Conservation (phyloP, 805 yeast genomes). For the Saturnispora serradocipensis region DNA sequence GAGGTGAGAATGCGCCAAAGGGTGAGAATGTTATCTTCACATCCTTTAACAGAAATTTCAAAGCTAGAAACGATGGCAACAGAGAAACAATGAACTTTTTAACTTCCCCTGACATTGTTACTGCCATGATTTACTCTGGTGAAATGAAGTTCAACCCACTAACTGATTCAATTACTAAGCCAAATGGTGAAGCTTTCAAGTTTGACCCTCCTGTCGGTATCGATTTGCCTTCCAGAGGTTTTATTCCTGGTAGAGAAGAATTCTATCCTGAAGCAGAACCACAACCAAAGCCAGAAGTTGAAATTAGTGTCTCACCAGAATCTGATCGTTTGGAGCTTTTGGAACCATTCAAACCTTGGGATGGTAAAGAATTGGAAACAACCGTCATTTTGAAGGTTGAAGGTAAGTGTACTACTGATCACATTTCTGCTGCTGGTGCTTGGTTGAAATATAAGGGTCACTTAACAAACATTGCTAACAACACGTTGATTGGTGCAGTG, state of each 20-base stretch:
- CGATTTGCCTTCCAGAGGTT: slow-evolving; percentile 84
- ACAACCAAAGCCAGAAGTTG: slow-evolving; percentile 42
- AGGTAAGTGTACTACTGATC: slow-evolving; percentile 98
- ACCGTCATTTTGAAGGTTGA: slow-evolving; percentile 81
- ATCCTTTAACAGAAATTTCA: slow-evolving; percentile 96
- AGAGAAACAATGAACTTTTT: slow-evolving; percentile 95
- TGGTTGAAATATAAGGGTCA: slow-evolving; percentile 99
- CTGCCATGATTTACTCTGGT: slow-evolving; percentile 94
- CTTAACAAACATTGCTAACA: slow-evolving; percentile 87
- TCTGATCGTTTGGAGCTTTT: slow-evolving; percentile 86
- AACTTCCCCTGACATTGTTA: slow-evolving; percentile 93
- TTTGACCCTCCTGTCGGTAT: slow-evolving; percentile 82
- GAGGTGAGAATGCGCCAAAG: slow-evolving; percentile 77
- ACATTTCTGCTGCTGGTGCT: slow-evolving; percentile 96
- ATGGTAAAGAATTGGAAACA: slow-evolving; percentile 72
- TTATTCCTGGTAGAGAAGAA: slow-evolving; percentile 70
- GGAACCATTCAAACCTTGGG: slow-evolving; percentile 84
- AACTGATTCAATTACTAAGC: slow-evolving; percentile 79
- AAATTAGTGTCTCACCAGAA: slow-evolving; percentile 57
- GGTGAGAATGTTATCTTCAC: slow-evolving; percentile 95
- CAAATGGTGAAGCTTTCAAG: slow-evolving; percentile 85
- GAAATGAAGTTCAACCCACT: slow-evolving; percentile 94
- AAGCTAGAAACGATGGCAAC: slow-evolving; percentile 97
- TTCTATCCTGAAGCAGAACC: slow-evolving; percentile 52
- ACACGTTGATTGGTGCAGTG: slow-evolving; percentile 93